Percentiles rank a stretch among this genome's conserved stretches.
phyloP scores from a whole-genome alignment of 805 yeast species.

The Hanseniaspora lachancei region DNA sequence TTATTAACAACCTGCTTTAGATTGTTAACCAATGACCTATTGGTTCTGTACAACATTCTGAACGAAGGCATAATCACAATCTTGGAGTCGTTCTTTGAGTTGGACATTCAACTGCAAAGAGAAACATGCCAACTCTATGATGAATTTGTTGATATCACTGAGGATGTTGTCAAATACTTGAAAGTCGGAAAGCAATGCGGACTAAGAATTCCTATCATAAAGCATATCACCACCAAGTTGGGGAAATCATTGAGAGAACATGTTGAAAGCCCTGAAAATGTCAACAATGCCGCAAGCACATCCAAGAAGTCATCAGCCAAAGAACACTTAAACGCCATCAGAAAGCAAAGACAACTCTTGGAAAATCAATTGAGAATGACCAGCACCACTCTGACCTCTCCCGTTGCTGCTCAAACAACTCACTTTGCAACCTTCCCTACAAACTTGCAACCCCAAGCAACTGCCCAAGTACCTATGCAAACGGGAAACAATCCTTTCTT shows the following conservation, averaged over 20 bases:
- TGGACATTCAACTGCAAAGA: conserved; percentile 74
- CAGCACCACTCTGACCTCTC: conserved; percentile 22
- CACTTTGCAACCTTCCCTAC: conserved; percentile 16
- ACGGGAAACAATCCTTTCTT: conserved; percentile 17
- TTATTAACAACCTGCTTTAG: conserved; percentile 72
- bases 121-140: conserved; percentile 75
- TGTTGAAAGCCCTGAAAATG: conserved; percentile 32
- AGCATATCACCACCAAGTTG: conserved; percentile 92
- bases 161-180: conserved; percentile 73
- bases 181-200: conserved; percentile 85
- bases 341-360: conserved; percentile 24
- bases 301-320: conserved; percentile 18
- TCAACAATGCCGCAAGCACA: conserved; percentile 16
- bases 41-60: conserved; percentile 73
- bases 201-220: conserved; percentile 84
- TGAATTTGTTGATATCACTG: conserved; percentile 71
- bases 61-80: conserved; percentile 94
- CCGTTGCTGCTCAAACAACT: conserved; percentile 18
- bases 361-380: conserved; percentile 26
- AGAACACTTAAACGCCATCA: conserved; percentile 26
- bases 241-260: conserved; percentile 80
- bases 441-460: conserved; percentile 12
- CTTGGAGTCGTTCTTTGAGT: conserved; percentile 88
- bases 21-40: conserved; percentile 75
- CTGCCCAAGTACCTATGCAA: conserved; percentile 4